A percentile compares a stretch with the other conserved stretches of the same genome.
phyloP scores from a whole-genome alignment of 2,329 filamentous ascomycete genomes.

The Diaporthe ampelina region DNA sequence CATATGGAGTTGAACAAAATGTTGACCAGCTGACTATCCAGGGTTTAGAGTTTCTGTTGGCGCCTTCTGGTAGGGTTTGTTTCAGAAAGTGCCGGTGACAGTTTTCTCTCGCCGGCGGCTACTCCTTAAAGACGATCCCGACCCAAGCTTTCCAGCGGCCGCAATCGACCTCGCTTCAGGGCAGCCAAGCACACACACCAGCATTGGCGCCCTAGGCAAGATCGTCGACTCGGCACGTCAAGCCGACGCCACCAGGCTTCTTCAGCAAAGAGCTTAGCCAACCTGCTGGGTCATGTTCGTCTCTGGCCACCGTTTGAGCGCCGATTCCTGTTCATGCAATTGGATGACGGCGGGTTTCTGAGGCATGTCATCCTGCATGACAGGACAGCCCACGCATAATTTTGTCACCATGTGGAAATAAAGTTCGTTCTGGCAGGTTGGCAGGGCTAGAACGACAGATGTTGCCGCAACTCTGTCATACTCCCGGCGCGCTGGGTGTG shows the following conservation, averaged over 20 bases:
- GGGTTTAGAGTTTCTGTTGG: background rate
- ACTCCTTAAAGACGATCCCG: conserved; percentile 34
- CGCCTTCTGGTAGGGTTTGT: conserved; percentile 35
- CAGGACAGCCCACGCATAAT: background rate
- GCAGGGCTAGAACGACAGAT: conserved; percentile 1
- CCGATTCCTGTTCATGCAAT: background rate
- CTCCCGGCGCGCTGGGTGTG: background rate
- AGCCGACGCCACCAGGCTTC: background rate
- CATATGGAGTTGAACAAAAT: background rate
- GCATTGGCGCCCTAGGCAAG: conserved; percentile 13
- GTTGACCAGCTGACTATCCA: background rate
- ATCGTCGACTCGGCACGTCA: conserved; percentile 1
- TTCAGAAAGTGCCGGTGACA: conserved; percentile 33
- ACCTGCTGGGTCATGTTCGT: background rate
- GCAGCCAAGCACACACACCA: background rate
- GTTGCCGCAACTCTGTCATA: conserved; percentile 9
- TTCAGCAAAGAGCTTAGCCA: background rate
- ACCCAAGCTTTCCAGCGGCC: conserved; percentile 6
- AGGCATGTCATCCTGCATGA: conserved; percentile 2
- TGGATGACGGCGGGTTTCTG: background rate
- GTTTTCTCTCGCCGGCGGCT: conserved; percentile 30
- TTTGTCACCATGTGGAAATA: background rate
- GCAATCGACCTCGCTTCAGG: conserved; percentile 2
- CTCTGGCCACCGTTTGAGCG: background rate
- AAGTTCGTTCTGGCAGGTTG: conserved; percentile 5